Evolutionary conservation across 2,329 filamentous ascomycete genomes (phyloP).

Genomic region (Westerdykella sp.): DNA sequence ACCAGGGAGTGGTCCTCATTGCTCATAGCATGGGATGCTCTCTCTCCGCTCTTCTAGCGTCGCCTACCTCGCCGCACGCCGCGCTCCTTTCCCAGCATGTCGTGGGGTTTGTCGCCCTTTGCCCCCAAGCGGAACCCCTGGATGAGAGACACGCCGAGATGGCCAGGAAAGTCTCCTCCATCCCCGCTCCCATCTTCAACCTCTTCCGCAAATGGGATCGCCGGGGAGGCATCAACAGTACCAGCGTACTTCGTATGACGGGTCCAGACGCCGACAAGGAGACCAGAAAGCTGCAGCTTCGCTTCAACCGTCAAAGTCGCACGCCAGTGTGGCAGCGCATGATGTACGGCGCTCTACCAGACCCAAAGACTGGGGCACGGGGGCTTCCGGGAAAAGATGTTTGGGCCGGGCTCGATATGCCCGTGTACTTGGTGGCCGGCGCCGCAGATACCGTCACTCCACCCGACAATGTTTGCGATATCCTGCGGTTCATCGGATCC

Average conservation of each 20-base stretch:
- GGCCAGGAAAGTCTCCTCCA: constrained; percentile 55
- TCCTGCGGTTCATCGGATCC: constrained; percentile 44
- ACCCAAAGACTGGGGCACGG: constrained; percentile 50
- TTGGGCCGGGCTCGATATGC: constrained; percentile 68
- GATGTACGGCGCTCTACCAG: constrained; percentile 64
- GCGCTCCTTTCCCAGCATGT: constrained; percentile 57
- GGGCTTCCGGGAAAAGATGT: constrained; percentile 63
- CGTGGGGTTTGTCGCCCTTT: constrained; percentile 73
- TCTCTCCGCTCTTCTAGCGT: constrained; percentile 66
- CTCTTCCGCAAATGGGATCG: constrained; percentile 72
- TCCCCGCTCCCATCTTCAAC: constrained; percentile 69
- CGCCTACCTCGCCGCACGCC: constrained; percentile 48
- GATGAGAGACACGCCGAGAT: constrained; percentile 47
- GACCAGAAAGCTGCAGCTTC: constrained; percentile 60
- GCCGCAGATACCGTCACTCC: constrained; percentile 71
- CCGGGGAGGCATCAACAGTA: constrained; percentile 68
- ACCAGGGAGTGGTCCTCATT: constrained; percentile 71
- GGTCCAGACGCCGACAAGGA: constrained; percentile 60
- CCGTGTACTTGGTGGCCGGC: constrained; percentile 73
- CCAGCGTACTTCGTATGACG: constrained; percentile 72
- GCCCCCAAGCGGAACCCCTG: constrained; percentile 64
- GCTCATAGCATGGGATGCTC: constrained; percentile 89
- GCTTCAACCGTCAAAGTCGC: constrained; percentile 75
- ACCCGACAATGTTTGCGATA: constrained; percentile 63
- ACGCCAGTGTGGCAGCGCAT: constrained; percentile 80